phyloP scores from a whole-genome alignment of 208 protist genomes.

The Leishmania aethiopica region DNA sequence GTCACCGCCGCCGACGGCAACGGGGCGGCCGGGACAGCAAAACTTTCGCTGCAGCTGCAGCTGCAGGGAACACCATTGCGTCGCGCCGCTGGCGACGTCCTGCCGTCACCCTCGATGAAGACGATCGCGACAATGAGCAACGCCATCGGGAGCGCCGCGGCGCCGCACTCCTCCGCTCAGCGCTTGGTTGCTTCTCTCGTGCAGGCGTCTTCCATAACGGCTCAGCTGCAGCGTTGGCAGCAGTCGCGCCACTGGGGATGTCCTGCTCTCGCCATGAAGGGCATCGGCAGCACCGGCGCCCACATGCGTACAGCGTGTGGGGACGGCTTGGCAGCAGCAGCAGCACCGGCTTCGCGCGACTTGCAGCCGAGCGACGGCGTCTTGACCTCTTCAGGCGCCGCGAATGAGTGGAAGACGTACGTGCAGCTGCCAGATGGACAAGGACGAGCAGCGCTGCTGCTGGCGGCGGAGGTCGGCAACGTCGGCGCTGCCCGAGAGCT shows the following conservation, averaged over 20 bases:
- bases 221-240: conserved; percentile 40
- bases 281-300: neutral
- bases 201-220: conserved; percentile 27
- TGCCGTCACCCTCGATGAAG: conserved; percentile 18
- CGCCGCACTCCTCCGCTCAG: neutral
- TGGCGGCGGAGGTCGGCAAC: conserved; percentile 39
- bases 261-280: conserved; percentile 4
- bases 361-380: neutral
- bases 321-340: neutral
- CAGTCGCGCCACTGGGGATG: conserved; percentile 31
- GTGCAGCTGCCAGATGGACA: conserved; percentile 31
- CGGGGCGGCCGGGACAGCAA: neutral
- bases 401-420: conserved; percentile 26
- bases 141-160: neutral
- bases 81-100: conserved; percentile 7
- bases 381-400: neutral
- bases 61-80: conserved; percentile 17
- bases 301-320: neutral
- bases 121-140: neutral
- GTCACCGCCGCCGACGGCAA: neutral
- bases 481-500: conserved; percentile 35
- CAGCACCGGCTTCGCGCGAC: neutral
- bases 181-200: conserved; percentile 12
- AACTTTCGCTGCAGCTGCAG: neutral
- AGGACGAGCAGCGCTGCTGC: conserved; percentile 41